Percentiles rank a stretch among this genome's conserved stretches.
phyloP scores from a whole-genome alignment of 768 basidiomycete species.

The Pleurotus ostreatus region DNA sequence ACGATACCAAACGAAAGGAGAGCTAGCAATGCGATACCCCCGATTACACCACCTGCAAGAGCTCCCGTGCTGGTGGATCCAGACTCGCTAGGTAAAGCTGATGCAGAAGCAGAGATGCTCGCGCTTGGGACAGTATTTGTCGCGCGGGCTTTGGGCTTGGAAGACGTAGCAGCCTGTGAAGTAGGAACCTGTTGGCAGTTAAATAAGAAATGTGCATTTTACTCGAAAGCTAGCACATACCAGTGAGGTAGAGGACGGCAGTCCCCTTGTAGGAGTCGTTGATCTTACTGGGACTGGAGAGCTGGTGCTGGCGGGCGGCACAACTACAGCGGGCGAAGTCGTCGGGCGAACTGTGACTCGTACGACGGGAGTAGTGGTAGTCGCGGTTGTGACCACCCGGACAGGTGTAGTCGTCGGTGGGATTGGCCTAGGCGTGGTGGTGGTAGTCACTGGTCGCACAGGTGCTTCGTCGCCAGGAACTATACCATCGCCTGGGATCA shows the following conservation, averaged over 20 bases:
- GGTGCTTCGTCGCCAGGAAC: neutral
- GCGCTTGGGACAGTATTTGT: neutral
- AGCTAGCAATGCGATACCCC: neutral
- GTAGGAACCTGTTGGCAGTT: neutral
- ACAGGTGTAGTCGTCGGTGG: too few species aligned
- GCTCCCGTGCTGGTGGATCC: neutral
- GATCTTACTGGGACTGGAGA: neutral
- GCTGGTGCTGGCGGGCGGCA: neutral
- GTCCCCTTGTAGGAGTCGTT: neutral
- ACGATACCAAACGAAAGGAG: neutral
- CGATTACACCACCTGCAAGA: conserved; percentile 3
- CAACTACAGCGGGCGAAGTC: neutral
- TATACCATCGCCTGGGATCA: neutral
- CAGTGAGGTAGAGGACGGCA: neutral
- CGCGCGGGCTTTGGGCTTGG: neutral
- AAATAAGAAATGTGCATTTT: neutral
- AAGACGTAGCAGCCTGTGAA: neutral
- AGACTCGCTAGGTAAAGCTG: neutral
- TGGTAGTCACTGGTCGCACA: neutral
- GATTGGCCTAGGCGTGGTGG: neutral
- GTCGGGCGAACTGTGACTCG: too few species aligned
- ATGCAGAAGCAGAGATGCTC: neutral
- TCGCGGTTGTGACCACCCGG: too few species aligned
- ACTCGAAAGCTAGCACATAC: neutral
- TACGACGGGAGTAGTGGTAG: too few species aligned